Evolutionary conservation across 352 stramenopile genomes (phyloP).

Genomic region (Stephanocyclus meneghinianus): DNA sequence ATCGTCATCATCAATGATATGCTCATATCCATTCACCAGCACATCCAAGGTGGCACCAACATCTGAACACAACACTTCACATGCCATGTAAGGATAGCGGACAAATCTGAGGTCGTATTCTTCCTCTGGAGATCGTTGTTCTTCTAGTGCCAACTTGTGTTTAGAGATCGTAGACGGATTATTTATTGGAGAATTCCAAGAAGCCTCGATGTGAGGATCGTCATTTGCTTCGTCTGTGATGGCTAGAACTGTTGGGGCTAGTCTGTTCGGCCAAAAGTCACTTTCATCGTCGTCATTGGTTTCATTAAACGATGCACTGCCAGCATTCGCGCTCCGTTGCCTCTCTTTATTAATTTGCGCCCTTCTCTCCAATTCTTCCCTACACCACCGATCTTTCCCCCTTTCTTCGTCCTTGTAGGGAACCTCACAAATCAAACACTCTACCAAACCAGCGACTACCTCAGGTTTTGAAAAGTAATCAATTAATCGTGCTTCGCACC

Average conservation of each 20-base stretch:
- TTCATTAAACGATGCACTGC: slow-evolving; percentile 6
- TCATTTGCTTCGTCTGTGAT: slow-evolving; percentile 19
- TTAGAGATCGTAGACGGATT: background rate
- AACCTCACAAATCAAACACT: slow-evolving; percentile 64
- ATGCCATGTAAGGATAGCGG: slow-evolving; percentile 95
- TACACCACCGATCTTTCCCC: slow-evolving; percentile 23
- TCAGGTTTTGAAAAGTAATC: slow-evolving; percentile 85
- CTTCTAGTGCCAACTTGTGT: slow-evolving; percentile 23
- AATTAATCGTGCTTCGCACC: slow-evolving; percentile 91
- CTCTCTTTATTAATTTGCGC: background rate
- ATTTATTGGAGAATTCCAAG: slow-evolving; percentile 32
- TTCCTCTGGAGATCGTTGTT: slow-evolving; percentile 39
- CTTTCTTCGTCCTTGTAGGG: slow-evolving; percentile 8
- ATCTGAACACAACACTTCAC: slow-evolving; percentile 96
- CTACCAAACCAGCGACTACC: slow-evolving; percentile 68
- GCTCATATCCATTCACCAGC: slow-evolving; percentile 80
- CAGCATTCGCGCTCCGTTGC: background rate
- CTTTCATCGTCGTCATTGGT: slow-evolving; percentile 18
- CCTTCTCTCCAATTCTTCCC: slow-evolving; percentile 22
- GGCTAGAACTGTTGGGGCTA: slow-evolving; percentile 1
- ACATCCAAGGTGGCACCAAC: slow-evolving; percentile 91
- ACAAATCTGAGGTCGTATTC: slow-evolving; percentile 64
- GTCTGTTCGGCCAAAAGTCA: background rate
- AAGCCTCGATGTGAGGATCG: slow-evolving; percentile 18
- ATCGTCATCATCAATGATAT: slow-evolving; percentile 37